phyloP scores from a whole-genome alignment of 495 filamentous ascomycete genomes.

The Paragyromitra xinjiangensis region DNA sequence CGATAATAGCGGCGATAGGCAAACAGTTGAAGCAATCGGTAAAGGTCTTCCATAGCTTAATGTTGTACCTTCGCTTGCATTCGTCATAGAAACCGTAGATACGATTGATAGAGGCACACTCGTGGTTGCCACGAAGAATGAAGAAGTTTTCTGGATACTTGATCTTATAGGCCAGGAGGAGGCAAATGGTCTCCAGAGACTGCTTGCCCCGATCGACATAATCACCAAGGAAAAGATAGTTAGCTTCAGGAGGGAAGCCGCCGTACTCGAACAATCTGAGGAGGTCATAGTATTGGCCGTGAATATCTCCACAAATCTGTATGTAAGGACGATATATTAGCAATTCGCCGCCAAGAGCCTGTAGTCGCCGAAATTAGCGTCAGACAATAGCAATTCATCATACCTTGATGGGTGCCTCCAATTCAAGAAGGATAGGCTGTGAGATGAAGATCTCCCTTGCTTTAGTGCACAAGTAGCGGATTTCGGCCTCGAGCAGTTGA shows the following conservation, averaged over 20 bases:
- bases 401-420: slow-evolving; percentile 99
- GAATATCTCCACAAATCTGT: slow-evolving; percentile 98
- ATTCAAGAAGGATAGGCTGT: slow-evolving; percentile 95
- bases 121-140: slow-evolving; percentile 97
- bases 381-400: slow-evolving; percentile 53
- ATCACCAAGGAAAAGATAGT: slow-evolving; percentile 99
- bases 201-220: slow-evolving; percentile 99
- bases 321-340: slow-evolving; percentile 35
- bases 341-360: slow-evolving; percentile 43
- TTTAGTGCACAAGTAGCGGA: slow-evolving; percentile 97
- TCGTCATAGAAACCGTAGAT: slow-evolving; percentile 99
- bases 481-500: slow-evolving; percentile 94
- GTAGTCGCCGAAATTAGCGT: slow-evolving; percentile 31
- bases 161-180: slow-evolving; percentile 99
- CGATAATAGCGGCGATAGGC: slow-evolving; percentile 99
- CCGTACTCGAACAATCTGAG: slow-evolving; percentile 98
- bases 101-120: slow-evolving; percentile 99
- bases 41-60: slow-evolving; percentile 99
- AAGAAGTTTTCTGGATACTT: slow-evolving; percentile 99
- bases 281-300: slow-evolving; percentile 99
- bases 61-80: slow-evolving; percentile 99
- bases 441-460: slow-evolving; percentile 99
- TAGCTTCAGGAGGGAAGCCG: slow-evolving; percentile 97
- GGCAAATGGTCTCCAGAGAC: slow-evolving; percentile 98
- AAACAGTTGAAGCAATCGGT: slow-evolving; percentile 99